These are phyloP conservation scores for Aaosphaeria pasadenensis DNA, from an alignment of 2,329 filamentous ascomycete genomes.

Conservation along the genomic window DNA sequence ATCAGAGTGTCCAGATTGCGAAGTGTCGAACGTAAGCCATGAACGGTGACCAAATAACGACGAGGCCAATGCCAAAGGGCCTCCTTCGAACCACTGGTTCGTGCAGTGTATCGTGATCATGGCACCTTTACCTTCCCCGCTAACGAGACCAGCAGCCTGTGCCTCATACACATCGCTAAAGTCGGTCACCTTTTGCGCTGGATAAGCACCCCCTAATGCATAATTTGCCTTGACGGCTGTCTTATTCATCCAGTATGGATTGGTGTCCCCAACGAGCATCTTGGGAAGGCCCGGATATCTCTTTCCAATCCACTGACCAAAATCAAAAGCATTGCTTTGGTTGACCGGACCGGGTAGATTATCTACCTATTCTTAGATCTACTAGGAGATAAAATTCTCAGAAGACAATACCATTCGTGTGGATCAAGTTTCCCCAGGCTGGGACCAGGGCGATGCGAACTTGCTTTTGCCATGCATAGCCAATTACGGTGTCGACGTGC, in stretches of 20 bases:
- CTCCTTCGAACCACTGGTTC: not conserved
- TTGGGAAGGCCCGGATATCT: not conserved
- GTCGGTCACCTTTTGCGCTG: not conserved
- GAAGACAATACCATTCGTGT: too few relatives aligned
- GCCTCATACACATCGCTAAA: not conserved
- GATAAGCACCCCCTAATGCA: not conserved
- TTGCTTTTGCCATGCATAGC: not conserved
- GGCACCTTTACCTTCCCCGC: not conserved
- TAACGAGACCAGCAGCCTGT: not conserved
- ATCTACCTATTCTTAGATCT: too few relatives aligned
- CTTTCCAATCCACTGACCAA: not conserved
- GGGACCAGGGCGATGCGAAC: not conserved
- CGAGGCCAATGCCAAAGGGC: not conserved
- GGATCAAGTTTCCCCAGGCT: not conserved
- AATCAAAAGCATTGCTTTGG: not conserved
- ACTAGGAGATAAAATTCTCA: too few relatives aligned
- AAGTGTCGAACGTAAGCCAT: not conserved
- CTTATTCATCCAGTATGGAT: not conserved
- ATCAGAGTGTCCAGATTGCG: not conserved
- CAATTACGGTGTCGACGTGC: not conserved
- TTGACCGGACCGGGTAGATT: not conserved
- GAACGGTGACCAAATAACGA: not conserved
- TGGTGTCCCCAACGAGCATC: not conserved
- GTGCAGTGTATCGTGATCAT: not conserved
- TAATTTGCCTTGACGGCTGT: not conserved